phyloP scores from a whole-genome alignment of 208 protist genomes.

The Leishmania turanica region DNA sequence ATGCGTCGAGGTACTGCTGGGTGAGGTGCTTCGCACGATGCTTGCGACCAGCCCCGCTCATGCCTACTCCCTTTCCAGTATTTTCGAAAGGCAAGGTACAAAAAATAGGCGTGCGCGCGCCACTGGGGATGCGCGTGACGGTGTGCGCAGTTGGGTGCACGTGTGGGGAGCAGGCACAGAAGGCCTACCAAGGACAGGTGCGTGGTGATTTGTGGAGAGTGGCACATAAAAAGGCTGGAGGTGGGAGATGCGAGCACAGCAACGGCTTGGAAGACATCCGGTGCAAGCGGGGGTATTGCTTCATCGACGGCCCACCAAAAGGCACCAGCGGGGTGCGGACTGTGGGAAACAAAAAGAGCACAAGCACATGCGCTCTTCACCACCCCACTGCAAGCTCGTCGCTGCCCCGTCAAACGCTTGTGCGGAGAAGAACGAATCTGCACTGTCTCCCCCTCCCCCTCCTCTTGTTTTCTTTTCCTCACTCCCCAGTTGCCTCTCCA shows the following conservation, averaged over 20 bases:
- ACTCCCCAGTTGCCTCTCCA: neutral
- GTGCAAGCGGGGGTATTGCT: neutral
- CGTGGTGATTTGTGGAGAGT: neutral
- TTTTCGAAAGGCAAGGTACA: neutral
- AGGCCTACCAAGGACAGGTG: neutral
- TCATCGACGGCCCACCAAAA: neutral
- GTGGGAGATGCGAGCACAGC: neutral
- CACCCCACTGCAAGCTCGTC: neutral
- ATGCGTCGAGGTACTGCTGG: slow-evolving; percentile 62
- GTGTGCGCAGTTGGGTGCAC: neutral
- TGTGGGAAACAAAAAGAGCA: neutral
- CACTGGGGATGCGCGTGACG: neutral
- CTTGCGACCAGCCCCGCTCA: slow-evolving; percentile 82
- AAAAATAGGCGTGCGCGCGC: neutral
- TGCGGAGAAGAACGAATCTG: neutral
- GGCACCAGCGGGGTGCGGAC: neutral
- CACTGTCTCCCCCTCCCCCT: neutral
- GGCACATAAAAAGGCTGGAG: neutral
- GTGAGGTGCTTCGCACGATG: slow-evolving; percentile 89
- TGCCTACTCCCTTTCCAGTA: slow-evolving; percentile 16
- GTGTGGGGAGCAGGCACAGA: neutral
- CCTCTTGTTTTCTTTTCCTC: neutral
- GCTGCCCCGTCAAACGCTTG: neutral
- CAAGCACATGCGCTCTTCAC: neutral
- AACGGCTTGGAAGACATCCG: neutral